Base-by-base conservation (phyloP, 2,329 filamentous ascomycete species). In the Metarhizium brunneum region DNA sequence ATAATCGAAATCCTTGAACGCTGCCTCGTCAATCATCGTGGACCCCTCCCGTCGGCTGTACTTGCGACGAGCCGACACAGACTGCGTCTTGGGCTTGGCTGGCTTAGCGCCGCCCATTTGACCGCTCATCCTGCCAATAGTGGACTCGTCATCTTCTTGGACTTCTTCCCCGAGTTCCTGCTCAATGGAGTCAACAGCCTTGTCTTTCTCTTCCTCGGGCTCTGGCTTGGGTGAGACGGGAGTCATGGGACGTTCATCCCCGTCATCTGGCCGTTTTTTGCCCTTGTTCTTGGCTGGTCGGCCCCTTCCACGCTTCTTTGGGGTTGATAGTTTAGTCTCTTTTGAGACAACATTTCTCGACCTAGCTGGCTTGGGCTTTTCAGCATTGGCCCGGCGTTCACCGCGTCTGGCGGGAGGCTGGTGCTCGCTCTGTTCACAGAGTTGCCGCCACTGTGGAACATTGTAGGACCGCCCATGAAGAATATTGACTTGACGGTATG, bases 381-480 rank as follows among this genome's bases (percentile, higher is more conserved):
- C 76, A 53, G 77, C 75, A 60, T 84, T 82, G 32, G 83, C 82
- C 58, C 89, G 83, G 61, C 87, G 79, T 72, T 94, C 88, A 54
- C 95, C 94, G 68, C 94, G 85, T 65, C 86, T 86, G 6, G 94
- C 94, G 0, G 94, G 94, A 10, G 94, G 94, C 65, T 97, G 94
- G 68, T 99, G 91, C 64, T 96, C 92, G 68, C 90, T 92, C 72
- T 96, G 91, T 60, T 96, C 89, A 68, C 92, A 96, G 43, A 97
- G 79, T 55, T 89, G 83, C 62, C 91, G 90, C 94, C 94, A 99
- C 71, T 99, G 92, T 0, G 92, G 92, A 4, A 99, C 78, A 63
- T 96, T 99, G 75, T 99, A 99, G 14, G 91, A 91, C 68, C 94
- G 83, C 69, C 95, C 90, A 72, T 96, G 95, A 65, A 97, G 86